Evolutionary conservation across 2,329 filamentous ascomycete genomes (phyloP).

Genomic region (Penicillium brevicompactum): DNA sequence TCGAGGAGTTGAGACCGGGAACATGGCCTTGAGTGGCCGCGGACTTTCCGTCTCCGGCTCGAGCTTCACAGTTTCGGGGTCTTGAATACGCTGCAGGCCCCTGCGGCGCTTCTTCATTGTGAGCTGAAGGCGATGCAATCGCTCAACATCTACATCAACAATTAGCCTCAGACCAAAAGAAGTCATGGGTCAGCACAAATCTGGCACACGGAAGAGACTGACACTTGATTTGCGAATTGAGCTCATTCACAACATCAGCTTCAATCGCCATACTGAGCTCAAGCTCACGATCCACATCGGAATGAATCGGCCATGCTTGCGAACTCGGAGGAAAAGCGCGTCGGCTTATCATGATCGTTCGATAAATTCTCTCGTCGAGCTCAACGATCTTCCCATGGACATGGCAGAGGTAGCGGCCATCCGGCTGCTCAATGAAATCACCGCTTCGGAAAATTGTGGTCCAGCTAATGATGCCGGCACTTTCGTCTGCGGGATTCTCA

Average conservation of each 20-base stretch:
- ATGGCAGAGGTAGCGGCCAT: background rate
- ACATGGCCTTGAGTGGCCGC: background rate
- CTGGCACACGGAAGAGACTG: background rate
- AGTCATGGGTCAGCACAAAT: background rate
- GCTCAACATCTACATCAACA: background rate
- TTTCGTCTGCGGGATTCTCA: background rate
- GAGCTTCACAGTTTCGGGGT: background rate
- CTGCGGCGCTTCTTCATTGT: constrained; percentile 5
- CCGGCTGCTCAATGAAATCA: background rate
- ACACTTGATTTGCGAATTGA: constrained; percentile 3
- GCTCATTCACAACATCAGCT: background rate
- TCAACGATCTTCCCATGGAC: background rate
- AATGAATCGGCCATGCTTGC: background rate
- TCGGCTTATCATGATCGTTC: background rate
- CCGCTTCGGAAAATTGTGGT: constrained; percentile 5
- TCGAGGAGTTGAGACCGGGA: background rate
- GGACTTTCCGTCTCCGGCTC: background rate
- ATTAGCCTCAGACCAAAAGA: background rate
- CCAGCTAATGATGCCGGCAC: background rate
- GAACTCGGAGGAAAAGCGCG: background rate
- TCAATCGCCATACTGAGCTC: background rate
- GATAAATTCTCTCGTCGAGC: constrained; percentile 4
- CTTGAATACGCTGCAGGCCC: background rate
- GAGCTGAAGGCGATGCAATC: constrained; percentile 6
- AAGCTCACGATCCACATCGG: background rate